Evolutionary conservation across 768 basidiomycete species (phyloP), one percentile per base, ranked within the genome.

Genomic region (Mycena alexandri): DNA sequence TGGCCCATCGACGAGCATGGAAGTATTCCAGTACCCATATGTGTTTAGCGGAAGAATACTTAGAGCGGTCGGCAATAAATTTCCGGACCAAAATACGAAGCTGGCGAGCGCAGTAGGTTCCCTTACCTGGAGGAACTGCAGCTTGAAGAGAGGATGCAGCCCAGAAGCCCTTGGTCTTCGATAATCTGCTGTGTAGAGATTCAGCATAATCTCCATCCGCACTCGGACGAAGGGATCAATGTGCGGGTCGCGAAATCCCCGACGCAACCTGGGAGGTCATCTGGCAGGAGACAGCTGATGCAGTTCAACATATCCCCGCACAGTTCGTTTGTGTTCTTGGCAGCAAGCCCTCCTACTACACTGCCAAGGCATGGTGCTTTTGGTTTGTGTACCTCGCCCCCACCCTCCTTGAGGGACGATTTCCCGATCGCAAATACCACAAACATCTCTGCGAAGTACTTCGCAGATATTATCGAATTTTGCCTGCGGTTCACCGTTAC

Each of bases 381-480:
- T 85, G 82, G 81, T 73, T 76, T 11, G 65, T 75, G 34, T 81
- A 77, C 61, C 55, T 84, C 16, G 82, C 70, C 0, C 83, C 83
- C 3, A 69, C 77, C 22, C 70, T 85, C 3, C 78, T 85, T 5
- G 22, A 61, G 9, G 62, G 75, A 13, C 73, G 75, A 1, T 82
- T 84, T 47, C 12, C 34, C 38, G 21, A 62, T 1, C 41, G n/a
- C n/a, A n/a, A n/a, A n/a, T n/a, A n/a, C 71, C 83, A 81, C 63
- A 58, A 70, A 1, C 82, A 86, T 67, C 76, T 81, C 47, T 54
- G 77, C 21, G 46, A 73, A n/a, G n/a, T n/a, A n/a, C 0, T 76
- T 85, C n/a, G 77, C 79, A 11, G 41, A 70, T 0, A 77, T 85
- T 38, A 74, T 85, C 64, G 75, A 78, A 46, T 61, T 62, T 0